phyloP scores from a whole-genome alignment of 345 rosid species.

The Raphanus sativus region DNA sequence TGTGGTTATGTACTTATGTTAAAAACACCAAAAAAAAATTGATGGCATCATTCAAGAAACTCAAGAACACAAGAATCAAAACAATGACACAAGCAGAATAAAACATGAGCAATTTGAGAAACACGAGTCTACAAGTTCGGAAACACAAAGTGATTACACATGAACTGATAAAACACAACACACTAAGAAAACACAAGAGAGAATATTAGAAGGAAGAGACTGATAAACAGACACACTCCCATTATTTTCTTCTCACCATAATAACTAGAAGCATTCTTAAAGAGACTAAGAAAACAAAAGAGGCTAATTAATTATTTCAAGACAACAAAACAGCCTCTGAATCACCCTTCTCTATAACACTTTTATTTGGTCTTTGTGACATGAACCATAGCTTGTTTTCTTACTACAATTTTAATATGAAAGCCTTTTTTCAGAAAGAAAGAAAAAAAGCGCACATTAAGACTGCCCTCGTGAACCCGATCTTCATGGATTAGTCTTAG shows the following conservation, averaged over 20 bases:
- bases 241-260: constrained; percentile 1
- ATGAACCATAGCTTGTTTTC: too few relatives aligned
- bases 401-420: too few relatives aligned
- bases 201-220: constrained; percentile 3
- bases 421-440: too few relatives aligned
- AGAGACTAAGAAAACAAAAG: constrained; percentile 12
- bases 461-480: too few relatives aligned
- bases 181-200: constrained; percentile 16
- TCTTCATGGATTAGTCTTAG: too few relatives aligned
- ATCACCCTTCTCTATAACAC: background rate
- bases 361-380: too few relatives aligned
- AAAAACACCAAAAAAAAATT: too few relatives aligned
- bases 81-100: background rate
- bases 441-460: too few relatives aligned
- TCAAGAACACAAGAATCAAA: background rate
- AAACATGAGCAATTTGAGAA: background rate
- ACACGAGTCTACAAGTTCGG: constrained; percentile 26
- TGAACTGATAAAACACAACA: constrained; percentile 19
- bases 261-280: constrained; percentile 5
- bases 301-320: constrained; percentile 17
- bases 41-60: background rate
- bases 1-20: too few relatives aligned
- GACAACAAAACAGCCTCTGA: constrained; percentile 31
- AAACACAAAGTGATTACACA: constrained; percentile 11
- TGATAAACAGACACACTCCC: constrained; percentile 10